phyloP scores from a whole-genome alignment of 305 asterid genomes.

The Salvia sclarea region DNA sequence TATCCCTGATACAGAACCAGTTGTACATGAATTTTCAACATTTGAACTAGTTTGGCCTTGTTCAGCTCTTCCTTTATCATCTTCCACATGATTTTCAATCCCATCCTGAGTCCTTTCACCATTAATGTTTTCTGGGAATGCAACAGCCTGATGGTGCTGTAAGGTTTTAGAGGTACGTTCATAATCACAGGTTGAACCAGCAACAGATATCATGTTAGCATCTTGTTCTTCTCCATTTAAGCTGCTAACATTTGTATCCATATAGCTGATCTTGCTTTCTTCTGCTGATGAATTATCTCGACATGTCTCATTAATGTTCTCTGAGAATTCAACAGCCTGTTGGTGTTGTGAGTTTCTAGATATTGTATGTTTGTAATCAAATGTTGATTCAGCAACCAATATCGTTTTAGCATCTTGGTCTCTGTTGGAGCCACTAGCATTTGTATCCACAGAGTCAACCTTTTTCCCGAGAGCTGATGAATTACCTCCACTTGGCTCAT shows the following conservation, averaged over 20 bases:
- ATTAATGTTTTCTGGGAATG: slow-evolving; percentile 31
- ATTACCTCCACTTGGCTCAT: slow-evolving; percentile 39
- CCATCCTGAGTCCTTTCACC: slow-evolving; percentile 32
- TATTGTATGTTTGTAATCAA: slow-evolving; percentile 30
- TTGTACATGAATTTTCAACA: slow-evolving; percentile 26
- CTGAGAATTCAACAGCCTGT: slow-evolving; percentile 36
- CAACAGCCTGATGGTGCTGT: slow-evolving; percentile 34
- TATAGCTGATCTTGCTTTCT: slow-evolving; percentile 38
- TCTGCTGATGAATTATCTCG: slow-evolving; percentile 36
- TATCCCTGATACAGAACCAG: slow-evolving; percentile 28
- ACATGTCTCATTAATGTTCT: slow-evolving; percentile 37
- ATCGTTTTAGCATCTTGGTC: slow-evolving; percentile 37
- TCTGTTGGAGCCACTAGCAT: slow-evolving; percentile 32
- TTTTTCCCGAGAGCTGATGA: slow-evolving; percentile 42
- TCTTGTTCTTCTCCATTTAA: slow-evolving; percentile 43
- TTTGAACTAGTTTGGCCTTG: slow-evolving; percentile 30
- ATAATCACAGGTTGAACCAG: slow-evolving; percentile 37
- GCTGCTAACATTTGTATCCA: slow-evolving; percentile 28
- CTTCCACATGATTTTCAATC: slow-evolving; percentile 36
- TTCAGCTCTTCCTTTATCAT: slow-evolving; percentile 36
- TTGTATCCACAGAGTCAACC: slow-evolving; percentile 28
- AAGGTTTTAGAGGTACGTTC: slow-evolving; percentile 34
- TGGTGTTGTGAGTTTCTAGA: slow-evolving; percentile 37
- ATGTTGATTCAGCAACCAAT: slow-evolving; percentile 36
- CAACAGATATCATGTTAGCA: slow-evolving; percentile 30